A percentile compares a stretch with the other conserved stretches of the same genome.
Evolutionary conservation across 306 rosid genomes (phyloP).

Genomic region (Chamaecrista fasciculata): DNA sequence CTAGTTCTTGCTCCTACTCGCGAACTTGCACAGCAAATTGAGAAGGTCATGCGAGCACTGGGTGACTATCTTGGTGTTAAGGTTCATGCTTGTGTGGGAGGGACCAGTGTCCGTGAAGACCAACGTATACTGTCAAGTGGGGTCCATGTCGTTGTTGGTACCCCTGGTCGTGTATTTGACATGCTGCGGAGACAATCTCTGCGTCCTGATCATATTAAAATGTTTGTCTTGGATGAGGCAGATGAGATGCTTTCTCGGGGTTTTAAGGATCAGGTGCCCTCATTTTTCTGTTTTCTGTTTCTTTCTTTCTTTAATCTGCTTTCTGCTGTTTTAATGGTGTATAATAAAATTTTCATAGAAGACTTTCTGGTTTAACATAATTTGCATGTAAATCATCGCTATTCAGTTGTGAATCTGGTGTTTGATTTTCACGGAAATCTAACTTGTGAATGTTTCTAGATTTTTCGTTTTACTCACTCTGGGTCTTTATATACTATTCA

Average conservation of each 20-base stretch:
- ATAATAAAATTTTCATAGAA: not conserved
- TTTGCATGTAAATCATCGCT: not conserved
- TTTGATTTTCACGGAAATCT: not conserved
- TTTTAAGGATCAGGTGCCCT: slow-evolving; percentile 63
- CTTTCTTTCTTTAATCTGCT: slow-evolving; percentile 1
- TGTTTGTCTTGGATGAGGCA: slow-evolving; percentile 68
- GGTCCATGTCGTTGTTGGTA: slow-evolving; percentile 69
- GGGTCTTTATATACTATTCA: not conserved
- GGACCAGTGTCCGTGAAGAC: slow-evolving; percentile 71
- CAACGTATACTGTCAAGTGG: slow-evolving; percentile 62
- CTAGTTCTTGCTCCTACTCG: slow-evolving; percentile 71
- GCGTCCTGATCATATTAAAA: slow-evolving; percentile 53
- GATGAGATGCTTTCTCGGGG: slow-evolving; percentile 76
- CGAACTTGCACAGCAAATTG: slow-evolving; percentile 69
- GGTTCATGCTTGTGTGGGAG: slow-evolving; percentile 75
- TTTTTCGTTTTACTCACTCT: not conserved
- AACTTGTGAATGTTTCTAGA: not conserved
- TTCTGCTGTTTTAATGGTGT: not conserved
- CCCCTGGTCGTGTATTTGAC: slow-evolving; percentile 76
- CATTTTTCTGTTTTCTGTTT: not conserved
- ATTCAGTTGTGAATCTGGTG: not conserved
- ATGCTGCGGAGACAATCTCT: slow-evolving; percentile 66
- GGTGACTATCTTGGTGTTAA: slow-evolving; percentile 70
- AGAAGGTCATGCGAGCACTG: slow-evolving; percentile 68
- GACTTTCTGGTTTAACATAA: not conserved